These are phyloP conservation scores for Ceratocystis albifundus DNA, from an alignment of 2,329 filamentous ascomycete species.

Conservation along the genomic window DNA sequence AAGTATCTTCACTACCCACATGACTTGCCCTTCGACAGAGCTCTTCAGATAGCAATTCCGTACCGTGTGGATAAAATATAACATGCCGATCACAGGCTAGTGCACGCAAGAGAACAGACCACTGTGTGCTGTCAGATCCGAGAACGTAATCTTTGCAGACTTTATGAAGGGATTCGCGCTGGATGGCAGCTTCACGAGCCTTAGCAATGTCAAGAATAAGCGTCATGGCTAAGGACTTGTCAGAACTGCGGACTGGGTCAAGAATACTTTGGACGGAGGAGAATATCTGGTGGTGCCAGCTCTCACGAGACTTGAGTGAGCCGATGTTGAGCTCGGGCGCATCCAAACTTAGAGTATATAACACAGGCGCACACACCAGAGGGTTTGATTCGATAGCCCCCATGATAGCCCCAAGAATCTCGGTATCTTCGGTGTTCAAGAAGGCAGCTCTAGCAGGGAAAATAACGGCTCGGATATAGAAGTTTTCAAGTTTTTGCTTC, in stretches of 20 bases:
- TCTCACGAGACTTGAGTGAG: slow-evolving; percentile 30
- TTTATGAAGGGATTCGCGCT: slow-evolving; percentile 33
- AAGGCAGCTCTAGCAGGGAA: slow-evolving; percentile 41
- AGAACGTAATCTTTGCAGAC: slow-evolving; percentile 37
- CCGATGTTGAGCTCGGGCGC: slow-evolving; percentile 20
- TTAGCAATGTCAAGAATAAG: slow-evolving; percentile 30
- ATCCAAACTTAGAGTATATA: slow-evolving; percentile 36
- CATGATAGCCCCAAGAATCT: slow-evolving; percentile 35
- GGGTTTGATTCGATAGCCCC: slow-evolving; percentile 31
- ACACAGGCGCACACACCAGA: slow-evolving; percentile 33
- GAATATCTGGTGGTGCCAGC: slow-evolving; percentile 34
- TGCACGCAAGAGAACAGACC: slow-evolving; percentile 34
- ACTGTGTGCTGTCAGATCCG: slow-evolving; percentile 31
- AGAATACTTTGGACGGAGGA: slow-evolving; percentile 28
- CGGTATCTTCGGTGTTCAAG: slow-evolving; percentile 34
- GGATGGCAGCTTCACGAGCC: slow-evolving; percentile 29
- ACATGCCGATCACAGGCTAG: slow-evolving; percentile 39
- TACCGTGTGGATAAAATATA: slow-evolving; percentile 33
- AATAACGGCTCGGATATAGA: slow-evolving; percentile 42
- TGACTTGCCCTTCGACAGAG: slow-evolving; percentile 30
- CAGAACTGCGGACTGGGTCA: slow-evolving; percentile 24
- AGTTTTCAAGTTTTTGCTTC: slow-evolving; percentile 37
- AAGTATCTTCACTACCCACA: slow-evolving; percentile 21
- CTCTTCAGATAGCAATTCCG: slow-evolving; percentile 33
- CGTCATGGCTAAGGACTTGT: slow-evolving; percentile 27